These are phyloP conservation scores for Hortiboletus campestris DNA, from an alignment of 768 basidiomycete genomes.

Conservation along the genomic window DNA sequence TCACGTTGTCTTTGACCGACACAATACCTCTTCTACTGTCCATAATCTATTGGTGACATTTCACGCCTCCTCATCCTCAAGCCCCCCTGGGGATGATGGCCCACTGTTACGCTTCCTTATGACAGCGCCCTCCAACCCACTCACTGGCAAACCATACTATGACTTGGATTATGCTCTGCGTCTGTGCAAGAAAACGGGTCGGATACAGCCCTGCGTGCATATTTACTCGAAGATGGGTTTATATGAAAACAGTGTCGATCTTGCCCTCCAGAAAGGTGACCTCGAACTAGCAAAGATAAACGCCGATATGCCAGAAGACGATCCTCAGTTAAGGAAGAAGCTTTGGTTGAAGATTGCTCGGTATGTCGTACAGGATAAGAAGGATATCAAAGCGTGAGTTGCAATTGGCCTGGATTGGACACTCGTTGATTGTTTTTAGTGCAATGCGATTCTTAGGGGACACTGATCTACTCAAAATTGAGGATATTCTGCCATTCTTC, in stretches of 20 bases:
- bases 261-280: constrained; percentile 92
- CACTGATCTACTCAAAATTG: constrained; percentile 93
- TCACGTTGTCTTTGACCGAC: constrained; percentile 77
- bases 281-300: constrained; percentile 93
- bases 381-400: constrained; percentile 95
- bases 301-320: constrained; percentile 93
- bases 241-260: constrained; percentile 94
- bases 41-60: constrained; percentile 95
- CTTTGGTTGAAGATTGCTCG: constrained; percentile 99
- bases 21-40: constrained; percentile 79
- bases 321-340: constrained; percentile 82
- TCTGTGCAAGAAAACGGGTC: constrained; percentile 77
- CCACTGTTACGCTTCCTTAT: constrained; percentile 81
- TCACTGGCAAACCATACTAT: constrained; percentile 87
- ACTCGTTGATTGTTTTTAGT: constrained; percentile 40
- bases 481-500: constrained; percentile 99
- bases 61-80: constrained; percentile 55
- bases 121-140: constrained; percentile 75
- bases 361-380: constrained; percentile 96
- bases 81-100: constrained; percentile 63
- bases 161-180: constrained; percentile 96
- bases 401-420: not conserved
- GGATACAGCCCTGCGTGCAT: constrained; percentile 88
- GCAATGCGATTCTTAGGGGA: constrained; percentile 97
- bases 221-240: constrained; percentile 98